phyloP scores from a whole-genome alignment of 2,329 filamentous ascomycete species.

The Claviceps purpurea region DNA sequence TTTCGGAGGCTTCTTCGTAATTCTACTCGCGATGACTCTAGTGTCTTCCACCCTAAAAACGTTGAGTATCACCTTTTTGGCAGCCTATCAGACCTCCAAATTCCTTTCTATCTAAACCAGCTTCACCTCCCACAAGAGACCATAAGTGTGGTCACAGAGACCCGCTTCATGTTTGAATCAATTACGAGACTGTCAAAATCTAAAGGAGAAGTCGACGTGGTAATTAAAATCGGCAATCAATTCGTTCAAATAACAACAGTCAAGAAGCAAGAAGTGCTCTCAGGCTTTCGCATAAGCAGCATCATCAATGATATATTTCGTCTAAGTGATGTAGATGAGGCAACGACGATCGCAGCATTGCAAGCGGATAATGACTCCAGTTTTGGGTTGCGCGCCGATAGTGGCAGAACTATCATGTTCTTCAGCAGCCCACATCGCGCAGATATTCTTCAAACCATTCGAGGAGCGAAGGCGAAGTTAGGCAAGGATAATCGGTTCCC shows the following conservation, averaged over 20 bases:
- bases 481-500: constrained; percentile 47
- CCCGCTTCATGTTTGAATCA: constrained; percentile 50
- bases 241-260: constrained; percentile 58
- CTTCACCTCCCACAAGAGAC: constrained; percentile 57
- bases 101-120: constrained; percentile 53
- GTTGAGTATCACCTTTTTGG: constrained; percentile 53
- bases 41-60: constrained; percentile 49
- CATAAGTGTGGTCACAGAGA: constrained; percentile 53
- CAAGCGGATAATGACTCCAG: constrained; percentile 53
- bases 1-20: constrained; percentile 50
- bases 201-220: constrained; percentile 56
- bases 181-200: constrained; percentile 54
- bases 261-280: constrained; percentile 55
- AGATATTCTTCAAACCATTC: constrained; percentile 51
- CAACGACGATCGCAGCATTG: constrained; percentile 38
- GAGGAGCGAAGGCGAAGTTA: constrained; percentile 48
- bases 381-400: constrained; percentile 54
- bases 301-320: constrained; percentile 60
- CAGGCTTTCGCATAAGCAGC: constrained; percentile 46
- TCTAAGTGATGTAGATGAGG: constrained; percentile 53
- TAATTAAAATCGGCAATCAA: constrained; percentile 54
- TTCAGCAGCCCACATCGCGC: constrained; percentile 53
- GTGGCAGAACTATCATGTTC: constrained; percentile 58
- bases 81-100: constrained; percentile 51
- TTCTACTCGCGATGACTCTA: constrained; percentile 45